These are phyloP conservation scores for Davidsoniella eucalypti DNA, from an alignment of 2,329 filamentous ascomycete genomes.

Conservation along the genomic window DNA sequence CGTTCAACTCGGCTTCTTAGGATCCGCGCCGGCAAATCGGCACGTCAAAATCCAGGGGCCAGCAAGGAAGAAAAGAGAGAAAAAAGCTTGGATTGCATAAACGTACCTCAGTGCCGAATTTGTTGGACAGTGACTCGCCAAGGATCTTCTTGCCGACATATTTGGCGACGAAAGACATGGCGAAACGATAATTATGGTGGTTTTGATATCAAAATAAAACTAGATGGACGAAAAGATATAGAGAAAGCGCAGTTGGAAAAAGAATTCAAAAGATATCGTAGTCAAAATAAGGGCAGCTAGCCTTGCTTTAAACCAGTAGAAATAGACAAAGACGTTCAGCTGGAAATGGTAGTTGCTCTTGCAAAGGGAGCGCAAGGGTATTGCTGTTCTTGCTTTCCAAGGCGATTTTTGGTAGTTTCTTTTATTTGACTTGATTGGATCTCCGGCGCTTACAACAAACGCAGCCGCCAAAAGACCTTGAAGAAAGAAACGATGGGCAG, in stretches of 20 bases:
- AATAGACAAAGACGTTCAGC: no score
- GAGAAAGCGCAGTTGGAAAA: background rate
- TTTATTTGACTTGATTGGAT: background rate
- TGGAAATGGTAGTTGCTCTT: no score
- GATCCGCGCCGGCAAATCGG: background rate
- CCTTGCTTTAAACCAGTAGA: background rate
- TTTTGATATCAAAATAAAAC: background rate
- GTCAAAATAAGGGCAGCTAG: background rate
- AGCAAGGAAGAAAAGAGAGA: background rate
- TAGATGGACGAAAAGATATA: background rate
- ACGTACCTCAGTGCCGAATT: conserved; percentile 39
- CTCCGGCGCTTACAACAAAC: no score
- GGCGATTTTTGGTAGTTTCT: background rate
- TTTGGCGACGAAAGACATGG: conserved; percentile 38
- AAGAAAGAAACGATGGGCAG: no score
- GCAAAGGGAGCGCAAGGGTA: no score
- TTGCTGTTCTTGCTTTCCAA: no score
- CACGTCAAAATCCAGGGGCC: background rate
- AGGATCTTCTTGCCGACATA: conserved; percentile 39
- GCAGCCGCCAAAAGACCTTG: no score
- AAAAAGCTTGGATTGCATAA: background rate
- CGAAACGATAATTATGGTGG: background rate
- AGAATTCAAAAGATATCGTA: background rate
- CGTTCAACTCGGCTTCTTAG: background rate
- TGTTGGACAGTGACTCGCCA: conserved; percentile 38